Base-by-base conservation (phyloP, 345 rosid genomes). In the Syzygium jambos region DNA sequence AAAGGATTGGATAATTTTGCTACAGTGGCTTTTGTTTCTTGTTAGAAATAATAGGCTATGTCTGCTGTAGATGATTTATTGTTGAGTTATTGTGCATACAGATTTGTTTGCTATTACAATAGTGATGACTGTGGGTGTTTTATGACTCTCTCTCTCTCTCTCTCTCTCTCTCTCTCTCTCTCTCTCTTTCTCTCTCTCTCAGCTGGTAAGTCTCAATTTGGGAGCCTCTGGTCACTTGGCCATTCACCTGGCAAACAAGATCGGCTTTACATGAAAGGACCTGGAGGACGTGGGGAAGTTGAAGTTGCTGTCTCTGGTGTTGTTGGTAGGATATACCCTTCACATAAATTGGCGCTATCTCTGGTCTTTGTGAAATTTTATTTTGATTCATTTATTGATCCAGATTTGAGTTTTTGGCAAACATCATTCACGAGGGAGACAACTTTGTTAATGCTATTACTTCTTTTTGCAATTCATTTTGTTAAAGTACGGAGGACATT, bases 221-320 rank as follows among this genome's bases (percentile, higher is more conserved):
- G 97, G 89, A 96, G 96, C 87, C 93, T 98, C 86, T 93, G 96
- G 89, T 94, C 96, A 53, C 91, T 95, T 13, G 96, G 97, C 59
- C 94, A 94, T 84, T 91, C 95, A 87, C 89, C 94, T 78, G 95
- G 96, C 51, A 96, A 98, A 95, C 90, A 98, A 61, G 99, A 96
- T 89, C 91, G 95, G 87, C 94, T 96, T 52, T 96, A 92, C 92
- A 98, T 98, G 99, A 96, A 90, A 89, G 99, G 99, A 88, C 99
- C 98, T 41, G 99, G 98, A 91, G 99, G 99, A 89, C 95, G 96
- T 86, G 99, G 99, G 88, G 98, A 96, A 92, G 99, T 98, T 86
- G 99, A 98, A 93, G 99, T 95, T 55, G 98, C 99, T 86, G 99
- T 98, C 89, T 93, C 99, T 91, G 97, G 99, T 85, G 96, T 98